Evolutionary conservation across 305 asterid species (phyloP), one percentile per base, ranked within the genome.

Genomic region (Fraxinus velutina): DNA sequence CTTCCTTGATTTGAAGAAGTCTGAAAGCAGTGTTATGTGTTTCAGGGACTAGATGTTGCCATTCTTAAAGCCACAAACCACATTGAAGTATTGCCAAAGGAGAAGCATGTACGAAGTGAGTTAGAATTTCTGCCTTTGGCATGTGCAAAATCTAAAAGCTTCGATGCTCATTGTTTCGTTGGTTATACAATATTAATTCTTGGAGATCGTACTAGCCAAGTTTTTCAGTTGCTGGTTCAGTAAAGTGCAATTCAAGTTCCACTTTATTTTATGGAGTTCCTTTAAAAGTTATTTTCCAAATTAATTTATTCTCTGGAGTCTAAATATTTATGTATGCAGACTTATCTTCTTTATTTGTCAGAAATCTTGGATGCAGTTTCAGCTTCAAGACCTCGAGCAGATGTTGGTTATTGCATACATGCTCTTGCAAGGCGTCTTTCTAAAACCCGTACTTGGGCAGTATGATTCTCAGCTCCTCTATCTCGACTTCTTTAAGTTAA

Each of bases 41-140:
- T 88, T 76, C 90, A 94, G 98, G 92, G 75, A 15, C 85, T 92
- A 60, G 92, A 88, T 83, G 90, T 92, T 74, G 90, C 97, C 82
- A 83, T 92, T 81, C 90, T 94, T 22, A 94, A 94, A 89, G 97
- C 97, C 78, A 94, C 98, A 29, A 92, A 88, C 88, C 97, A 94
- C 70, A 90, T 83, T 17, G 97, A 92, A 80, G 80, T 78, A 80
- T 76, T 92, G 86, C 97, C 98, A 15, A 94, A 94, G 83, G 93
- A 92, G 90, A 94, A 94, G 89, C 97, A 94, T 27, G 88, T 92
- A 80, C 85, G 85, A 87, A 88, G 97, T 94, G 90, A 90, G 97
- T 82, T 73, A 57, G 75, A 42, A 57, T 39, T 76, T 78, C 57
- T 72, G 57, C 82, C 24, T 33, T 2, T 1, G 33, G 33, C 33